phyloP scores from a whole-genome alignment of 2,329 filamentous ascomycete genomes.

The Alternaria brassicae region DNA sequence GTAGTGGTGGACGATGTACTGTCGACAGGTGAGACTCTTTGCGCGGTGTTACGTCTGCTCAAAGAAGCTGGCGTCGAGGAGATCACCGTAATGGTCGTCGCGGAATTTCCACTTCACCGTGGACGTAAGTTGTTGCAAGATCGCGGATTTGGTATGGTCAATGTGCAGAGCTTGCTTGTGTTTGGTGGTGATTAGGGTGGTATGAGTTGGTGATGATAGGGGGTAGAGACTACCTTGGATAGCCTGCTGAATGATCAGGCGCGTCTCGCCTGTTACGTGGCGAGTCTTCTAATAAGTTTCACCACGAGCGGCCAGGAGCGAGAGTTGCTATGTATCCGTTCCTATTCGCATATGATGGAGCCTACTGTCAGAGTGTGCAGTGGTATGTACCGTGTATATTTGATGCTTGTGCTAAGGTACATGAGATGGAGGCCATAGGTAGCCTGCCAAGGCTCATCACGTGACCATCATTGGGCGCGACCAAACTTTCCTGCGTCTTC shows the following conservation, averaged over 20 bases:
- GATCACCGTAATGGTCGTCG: conserved; percentile 61
- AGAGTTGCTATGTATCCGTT: no score
- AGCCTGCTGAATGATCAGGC: not conserved
- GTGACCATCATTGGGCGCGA: no score
- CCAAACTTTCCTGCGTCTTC: no score
- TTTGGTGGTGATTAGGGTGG: conserved; percentile 49
- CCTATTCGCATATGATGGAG: no score
- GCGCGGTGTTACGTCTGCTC: conserved; percentile 60
- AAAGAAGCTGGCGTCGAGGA: conserved; percentile 51
- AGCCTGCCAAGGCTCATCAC: no score
- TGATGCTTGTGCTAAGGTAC: no score
- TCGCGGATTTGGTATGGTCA: conserved; percentile 59
- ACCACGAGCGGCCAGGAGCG: no score
- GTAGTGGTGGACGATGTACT: conserved; percentile 69
- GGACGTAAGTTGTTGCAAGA: conserved; percentile 58
- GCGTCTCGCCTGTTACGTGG: no score
- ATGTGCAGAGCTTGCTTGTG: conserved; percentile 62
- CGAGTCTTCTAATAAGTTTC: no score
- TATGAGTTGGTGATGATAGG: not conserved
- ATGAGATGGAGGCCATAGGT: no score
- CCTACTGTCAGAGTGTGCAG: no score
- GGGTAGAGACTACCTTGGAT: not conserved
- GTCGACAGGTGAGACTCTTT: conserved; percentile 63
- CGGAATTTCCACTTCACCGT: conserved; percentile 64
- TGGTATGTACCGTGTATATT: no score